These are phyloP conservation scores for Westerdykella ornata DNA, from an alignment of 2,329 filamentous ascomycete species.

Conservation along the genomic window DNA sequence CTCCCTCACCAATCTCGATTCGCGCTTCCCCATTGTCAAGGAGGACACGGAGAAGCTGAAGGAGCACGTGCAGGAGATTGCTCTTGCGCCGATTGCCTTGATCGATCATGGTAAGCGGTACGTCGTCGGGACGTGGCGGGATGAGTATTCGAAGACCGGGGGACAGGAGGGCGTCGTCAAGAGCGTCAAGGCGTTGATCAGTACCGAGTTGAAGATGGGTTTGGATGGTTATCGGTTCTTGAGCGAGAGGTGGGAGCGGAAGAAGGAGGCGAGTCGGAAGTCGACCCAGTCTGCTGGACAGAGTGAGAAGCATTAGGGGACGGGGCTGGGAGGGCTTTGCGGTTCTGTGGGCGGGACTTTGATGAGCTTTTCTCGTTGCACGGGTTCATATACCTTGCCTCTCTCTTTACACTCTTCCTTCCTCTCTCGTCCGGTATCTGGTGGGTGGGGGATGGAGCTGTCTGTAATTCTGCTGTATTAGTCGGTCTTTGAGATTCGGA, in stretches of 20 bases:
- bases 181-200: constrained; percentile 32
- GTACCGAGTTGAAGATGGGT: constrained; percentile 37
- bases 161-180: constrained; percentile 33
- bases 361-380: too few relatives aligned
- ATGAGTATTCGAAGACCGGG: constrained; percentile 37
- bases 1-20: constrained; percentile 33
- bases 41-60: constrained; percentile 43
- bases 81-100: constrained; percentile 24
- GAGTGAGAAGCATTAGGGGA: too few relatives aligned
- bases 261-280: constrained; percentile 9
- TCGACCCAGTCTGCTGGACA: background rate
- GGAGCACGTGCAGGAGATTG: constrained; percentile 21
- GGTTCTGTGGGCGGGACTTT: too few relatives aligned
- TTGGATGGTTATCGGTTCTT: constrained; percentile 29
- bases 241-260: constrained; percentile 26
- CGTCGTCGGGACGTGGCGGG: constrained; percentile 32
- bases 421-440: too few relatives aligned
- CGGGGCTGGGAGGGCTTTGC: too few relatives aligned
- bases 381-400: constrained; percentile 3
- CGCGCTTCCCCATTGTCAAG: constrained; percentile 41
- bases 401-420: background rate
- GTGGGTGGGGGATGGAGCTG: too few relatives aligned
- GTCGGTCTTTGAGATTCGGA: too few relatives aligned
- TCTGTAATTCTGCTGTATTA: too few relatives aligned
- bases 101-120: constrained; percentile 30